Conservation (phyloP, 176 grass and related monocot genomes). For the Oryza meyeriana region DNA sequence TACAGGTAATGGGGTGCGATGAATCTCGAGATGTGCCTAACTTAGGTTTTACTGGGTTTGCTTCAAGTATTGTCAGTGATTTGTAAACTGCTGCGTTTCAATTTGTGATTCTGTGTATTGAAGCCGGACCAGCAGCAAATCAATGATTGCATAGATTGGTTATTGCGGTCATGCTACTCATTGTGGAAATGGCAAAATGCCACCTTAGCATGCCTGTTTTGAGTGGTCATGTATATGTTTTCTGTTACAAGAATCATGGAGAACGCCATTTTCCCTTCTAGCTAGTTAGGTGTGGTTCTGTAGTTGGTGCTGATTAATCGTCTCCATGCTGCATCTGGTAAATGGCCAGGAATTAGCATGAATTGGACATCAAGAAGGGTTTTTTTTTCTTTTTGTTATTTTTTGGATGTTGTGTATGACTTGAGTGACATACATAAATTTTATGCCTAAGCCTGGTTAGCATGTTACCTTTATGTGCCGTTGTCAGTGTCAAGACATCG, state of each 20-base stretch:
- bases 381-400: too few species aligned
- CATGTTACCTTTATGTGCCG: neutral
- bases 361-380: neutral
- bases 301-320: neutral
- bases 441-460: neutral
- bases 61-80: neutral
- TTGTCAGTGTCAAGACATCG: conserved; percentile 87
- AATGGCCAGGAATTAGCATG: neutral
- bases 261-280: neutral
- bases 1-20: too few species aligned
- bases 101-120: neutral
- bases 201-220: neutral
- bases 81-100: neutral
- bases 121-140: neutral
- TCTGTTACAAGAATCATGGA: neutral
- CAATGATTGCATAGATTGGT: neutral
- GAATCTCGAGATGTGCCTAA: too few species aligned
- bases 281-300: neutral
- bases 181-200: too few species aligned
- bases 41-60: neutral
- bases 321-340: neutral
- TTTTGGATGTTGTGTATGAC: neutral
- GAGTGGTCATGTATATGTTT: neutral
- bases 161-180: neutral
- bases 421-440: neutral